A percentile compares a stretch with the other conserved stretches of the same genome.
Conservation (phyloP, 345 rosid genomes). For the Zanthoxylum bungeanum region DNA sequence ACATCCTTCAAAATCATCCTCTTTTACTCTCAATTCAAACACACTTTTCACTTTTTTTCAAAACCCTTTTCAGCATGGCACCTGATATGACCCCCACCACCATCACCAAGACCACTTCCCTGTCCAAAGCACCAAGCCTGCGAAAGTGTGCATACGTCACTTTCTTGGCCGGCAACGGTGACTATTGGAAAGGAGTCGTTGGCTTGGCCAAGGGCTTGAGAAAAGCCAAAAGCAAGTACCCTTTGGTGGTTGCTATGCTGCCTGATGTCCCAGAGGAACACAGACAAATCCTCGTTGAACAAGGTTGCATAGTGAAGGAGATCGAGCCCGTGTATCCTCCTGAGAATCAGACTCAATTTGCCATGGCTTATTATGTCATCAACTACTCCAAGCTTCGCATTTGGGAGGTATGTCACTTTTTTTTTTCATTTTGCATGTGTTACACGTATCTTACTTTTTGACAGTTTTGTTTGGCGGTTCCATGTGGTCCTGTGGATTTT, state of each 20-base stretch:
- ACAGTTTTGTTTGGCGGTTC: neutral
- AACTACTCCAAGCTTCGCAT: slow-evolving; percentile 79
- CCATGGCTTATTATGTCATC: slow-evolving; percentile 77
- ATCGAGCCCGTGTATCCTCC: slow-evolving; percentile 63
- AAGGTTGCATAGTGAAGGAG: slow-evolving; percentile 54
- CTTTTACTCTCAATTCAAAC: neutral
- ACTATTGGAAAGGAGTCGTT: slow-evolving; percentile 69
- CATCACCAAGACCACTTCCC: slow-evolving; percentile 6
- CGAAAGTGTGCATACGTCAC: slow-evolving; percentile 45
- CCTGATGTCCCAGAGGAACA: slow-evolving; percentile 71
- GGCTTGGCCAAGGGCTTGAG: slow-evolving; percentile 71
- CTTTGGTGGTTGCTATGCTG: slow-evolving; percentile 58
- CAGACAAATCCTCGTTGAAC: slow-evolving; percentile 44
- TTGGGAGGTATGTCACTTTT: slow-evolving; percentile 56
- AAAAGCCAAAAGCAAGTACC: slow-evolving; percentile 50
- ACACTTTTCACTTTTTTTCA: neutral
- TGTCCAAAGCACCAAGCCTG: neutral
- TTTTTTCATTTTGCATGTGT: neutral
- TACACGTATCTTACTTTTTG: neutral
- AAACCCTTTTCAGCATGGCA: slow-evolving; percentile 25
- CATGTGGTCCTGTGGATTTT: neutral
- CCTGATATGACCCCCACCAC: slow-evolving; percentile 20
- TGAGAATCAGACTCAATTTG: slow-evolving; percentile 65
- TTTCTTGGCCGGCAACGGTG: slow-evolving; percentile 69
- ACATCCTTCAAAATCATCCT: neutral